phyloP scores from a whole-genome alignment of 2,329 filamentous ascomycete genomes.

The Bipolaris zeicola region DNA sequence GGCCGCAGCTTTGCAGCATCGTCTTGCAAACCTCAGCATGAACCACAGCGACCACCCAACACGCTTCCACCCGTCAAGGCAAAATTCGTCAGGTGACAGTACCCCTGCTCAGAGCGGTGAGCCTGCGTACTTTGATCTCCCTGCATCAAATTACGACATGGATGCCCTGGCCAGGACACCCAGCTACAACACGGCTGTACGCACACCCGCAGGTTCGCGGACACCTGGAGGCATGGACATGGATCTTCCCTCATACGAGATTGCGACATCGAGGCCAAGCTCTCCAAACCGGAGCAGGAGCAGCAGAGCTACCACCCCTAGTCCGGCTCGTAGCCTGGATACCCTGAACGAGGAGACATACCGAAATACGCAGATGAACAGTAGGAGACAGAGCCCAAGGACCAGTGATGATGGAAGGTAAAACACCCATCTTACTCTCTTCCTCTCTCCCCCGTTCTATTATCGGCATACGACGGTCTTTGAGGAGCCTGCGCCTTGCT shows the following conservation, averaged over 20 bases:
- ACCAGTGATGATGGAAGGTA: constrained; percentile 37
- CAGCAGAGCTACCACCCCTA: constrained; percentile 42
- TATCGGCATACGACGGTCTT: not conserved
- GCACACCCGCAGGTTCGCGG: constrained; percentile 50
- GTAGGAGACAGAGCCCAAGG: constrained; percentile 31
- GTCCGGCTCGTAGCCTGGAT: constrained; percentile 40
- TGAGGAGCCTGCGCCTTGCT: constrained; percentile 2
- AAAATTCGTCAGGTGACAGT: constrained; percentile 46
- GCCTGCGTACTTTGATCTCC: constrained; percentile 30
- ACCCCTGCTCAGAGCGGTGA: constrained; percentile 38
- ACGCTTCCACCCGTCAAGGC: constrained; percentile 31
- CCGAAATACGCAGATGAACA: constrained; percentile 46
- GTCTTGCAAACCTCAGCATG: constrained; percentile 60
- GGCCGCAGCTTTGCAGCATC: constrained; percentile 70
- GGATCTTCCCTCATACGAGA: constrained; percentile 53
- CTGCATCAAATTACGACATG: constrained; percentile 48
- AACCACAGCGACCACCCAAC: constrained; percentile 42
- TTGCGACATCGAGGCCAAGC: constrained; percentile 52
- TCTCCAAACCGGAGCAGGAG: constrained; percentile 43
- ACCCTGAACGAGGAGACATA: constrained; percentile 47
- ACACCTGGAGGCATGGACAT: constrained; percentile 48
- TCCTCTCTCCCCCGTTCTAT: not conserved
- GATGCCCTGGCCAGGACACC: constrained; percentile 56
- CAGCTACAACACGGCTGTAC: constrained; percentile 57
- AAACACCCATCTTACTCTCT: constrained; percentile 18